A percentile compares a stretch with the other conserved stretches of the same genome.
Conservation (phyloP, 1,284 basidiomycete genomes). For the Trichosporon sp. region DNA sequence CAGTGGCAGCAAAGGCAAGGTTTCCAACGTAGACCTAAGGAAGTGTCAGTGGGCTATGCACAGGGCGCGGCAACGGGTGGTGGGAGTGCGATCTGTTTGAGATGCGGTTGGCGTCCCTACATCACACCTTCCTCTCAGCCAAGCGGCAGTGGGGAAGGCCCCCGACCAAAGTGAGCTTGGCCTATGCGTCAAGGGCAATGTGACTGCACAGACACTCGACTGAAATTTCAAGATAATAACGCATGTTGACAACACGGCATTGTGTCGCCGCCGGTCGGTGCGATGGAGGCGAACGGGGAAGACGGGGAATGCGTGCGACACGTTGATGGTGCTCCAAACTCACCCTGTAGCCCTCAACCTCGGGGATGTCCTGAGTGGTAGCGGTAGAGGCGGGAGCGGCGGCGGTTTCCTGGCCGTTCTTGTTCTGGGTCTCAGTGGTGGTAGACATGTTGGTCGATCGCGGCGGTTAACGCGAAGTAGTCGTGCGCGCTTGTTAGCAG, state of each 20-base stretch:
- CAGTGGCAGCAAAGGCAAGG: conserved; percentile 51
- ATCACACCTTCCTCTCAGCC: not conserved
- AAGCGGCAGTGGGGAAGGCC: not conserved
- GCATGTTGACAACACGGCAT: conserved; percentile 6
- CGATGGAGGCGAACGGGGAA: not conserved
- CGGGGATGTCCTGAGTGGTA: conserved; percentile 20
- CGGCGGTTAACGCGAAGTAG: conserved; percentile 26
- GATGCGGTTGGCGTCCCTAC: not conserved
- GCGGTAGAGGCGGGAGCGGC: conserved; percentile 19
- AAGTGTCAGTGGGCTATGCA: conserved; percentile 20
- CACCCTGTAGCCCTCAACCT: conserved; percentile 39
- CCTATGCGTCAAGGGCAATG: conserved; percentile 11
- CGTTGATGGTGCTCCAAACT: conserved; percentile 19
- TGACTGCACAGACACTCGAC: not conserved
- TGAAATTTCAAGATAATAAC: conserved; percentile 6
- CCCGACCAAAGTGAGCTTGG: conserved; percentile 8
- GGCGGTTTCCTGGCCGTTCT: conserved; percentile 7
- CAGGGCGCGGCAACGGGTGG: not conserved
- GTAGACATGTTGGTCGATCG: conserved; percentile 33
- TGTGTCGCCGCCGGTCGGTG: not conserved
- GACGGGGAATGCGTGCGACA: not conserved
- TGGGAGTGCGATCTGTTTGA: conserved; percentile 20
- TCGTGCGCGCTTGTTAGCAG: conserved; percentile 21
- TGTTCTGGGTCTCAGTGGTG: conserved; percentile 23
- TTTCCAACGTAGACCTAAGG: conserved; percentile 56